phyloP scores from a whole-genome alignment of 148 eudicot species.

The Camellia lanceoleosa region DNA sequence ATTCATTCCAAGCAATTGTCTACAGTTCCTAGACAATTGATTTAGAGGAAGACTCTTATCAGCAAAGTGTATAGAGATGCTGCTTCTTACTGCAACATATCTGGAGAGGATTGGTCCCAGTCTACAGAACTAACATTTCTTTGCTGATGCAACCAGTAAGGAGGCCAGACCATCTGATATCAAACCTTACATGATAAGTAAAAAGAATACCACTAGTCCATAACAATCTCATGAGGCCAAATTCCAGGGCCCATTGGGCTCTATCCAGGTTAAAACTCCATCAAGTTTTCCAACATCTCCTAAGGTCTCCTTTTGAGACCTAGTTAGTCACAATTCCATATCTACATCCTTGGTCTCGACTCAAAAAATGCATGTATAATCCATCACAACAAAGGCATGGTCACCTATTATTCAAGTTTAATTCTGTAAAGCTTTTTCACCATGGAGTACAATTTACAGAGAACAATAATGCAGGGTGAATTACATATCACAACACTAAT shows the following conservation, averaged over 20 bases:
- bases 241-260: background rate
- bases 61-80: background rate
- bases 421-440: background rate
- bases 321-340: background rate
- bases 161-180: background rate
- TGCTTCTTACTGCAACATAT: background rate
- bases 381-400: background rate
- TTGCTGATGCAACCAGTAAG: background rate
- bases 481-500: background rate
- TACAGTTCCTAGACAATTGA: background rate
- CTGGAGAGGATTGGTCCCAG: background rate
- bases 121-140: background rate
- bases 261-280: background rate
- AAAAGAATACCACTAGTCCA: background rate
- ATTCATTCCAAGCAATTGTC: slow-evolving; percentile 9
- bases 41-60: background rate
- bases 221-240: background rate
- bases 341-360: background rate
- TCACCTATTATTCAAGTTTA: background rate
- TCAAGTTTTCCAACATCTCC: background rate
- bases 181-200: background rate
- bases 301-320: background rate
- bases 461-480: background rate
- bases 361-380: background rate
- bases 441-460: background rate